Evolutionary conservation across 83 land plant species (phyloP).

Genomic region (Larix sibirica): DNA sequence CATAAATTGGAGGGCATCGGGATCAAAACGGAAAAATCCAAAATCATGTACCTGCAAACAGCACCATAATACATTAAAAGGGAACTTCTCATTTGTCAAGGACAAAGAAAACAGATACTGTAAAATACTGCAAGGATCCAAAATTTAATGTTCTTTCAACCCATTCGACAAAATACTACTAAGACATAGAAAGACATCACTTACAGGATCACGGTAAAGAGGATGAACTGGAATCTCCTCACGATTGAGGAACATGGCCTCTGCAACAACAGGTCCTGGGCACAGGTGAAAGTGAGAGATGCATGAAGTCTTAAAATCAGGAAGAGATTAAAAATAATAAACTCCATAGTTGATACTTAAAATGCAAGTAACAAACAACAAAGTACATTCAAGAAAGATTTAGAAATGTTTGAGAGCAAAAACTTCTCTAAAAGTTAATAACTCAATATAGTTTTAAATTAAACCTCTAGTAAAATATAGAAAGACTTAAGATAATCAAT

Average conservation of each 20-base stretch:
- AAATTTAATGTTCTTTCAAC: too few species aligned
- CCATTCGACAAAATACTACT: too few species aligned
- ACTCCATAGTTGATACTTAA: background rate
- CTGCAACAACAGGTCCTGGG: conserved; percentile 96
- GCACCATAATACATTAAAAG: background rate
- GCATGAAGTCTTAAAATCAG: too few species aligned
- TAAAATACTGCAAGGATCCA: too few species aligned
- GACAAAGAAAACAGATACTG: background rate
- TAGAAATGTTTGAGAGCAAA: background rate
- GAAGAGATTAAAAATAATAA: background rate
- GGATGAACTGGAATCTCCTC: conserved; percentile 92
- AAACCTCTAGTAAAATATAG: background rate
- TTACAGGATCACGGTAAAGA: conserved; percentile 88
- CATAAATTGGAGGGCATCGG: conserved; percentile 78
- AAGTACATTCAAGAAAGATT: background rate
- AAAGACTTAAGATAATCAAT: too few species aligned
- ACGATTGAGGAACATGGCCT: conserved; percentile 95
- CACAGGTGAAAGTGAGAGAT: too few species aligned
- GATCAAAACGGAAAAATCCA: conserved; percentile 94
- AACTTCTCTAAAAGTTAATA: background rate
- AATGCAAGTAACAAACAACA: background rate
- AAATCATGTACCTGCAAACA: conserved; percentile 75
- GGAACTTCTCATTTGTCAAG: background rate
- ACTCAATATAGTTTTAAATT: background rate
- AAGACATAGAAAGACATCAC: background rate